A percentile compares a stretch with the other conserved stretches of the same genome.
Conservation (phyloP, 2,329 filamentous ascomycete genomes). For the Xylaria sp. region DNA sequence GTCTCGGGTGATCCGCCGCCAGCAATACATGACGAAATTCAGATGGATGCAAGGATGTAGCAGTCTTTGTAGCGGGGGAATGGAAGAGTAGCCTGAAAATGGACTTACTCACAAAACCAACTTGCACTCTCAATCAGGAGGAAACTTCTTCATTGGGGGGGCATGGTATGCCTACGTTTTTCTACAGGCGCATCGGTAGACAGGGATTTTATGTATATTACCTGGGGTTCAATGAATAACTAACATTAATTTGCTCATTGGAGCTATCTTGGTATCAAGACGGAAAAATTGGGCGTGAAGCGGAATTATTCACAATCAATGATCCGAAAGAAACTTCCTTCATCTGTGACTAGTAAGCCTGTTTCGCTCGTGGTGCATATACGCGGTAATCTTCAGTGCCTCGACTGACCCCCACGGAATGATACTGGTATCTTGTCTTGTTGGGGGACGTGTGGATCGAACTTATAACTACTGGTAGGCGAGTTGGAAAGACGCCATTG, state of each 20-base stretch:
- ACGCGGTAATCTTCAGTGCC: too few species aligned
- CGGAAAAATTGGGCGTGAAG: slow-evolving; percentile 4
- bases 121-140: slow-evolving; percentile 22
- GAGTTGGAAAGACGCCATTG: neutral
- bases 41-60: slow-evolving; percentile 17
- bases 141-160: slow-evolving; percentile 18
- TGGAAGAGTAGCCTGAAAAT: slow-evolving; percentile 10
- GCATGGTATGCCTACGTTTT: slow-evolving; percentile 10
- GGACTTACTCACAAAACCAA: slow-evolving; percentile 14
- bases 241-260: slow-evolving; percentile 17
- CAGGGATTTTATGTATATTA: slow-evolving; percentile 29
- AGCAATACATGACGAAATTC: slow-evolving; percentile 10
- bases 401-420: neutral
- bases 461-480: neutral
- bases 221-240: slow-evolving; percentile 20
- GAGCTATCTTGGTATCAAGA: slow-evolving; percentile 1
- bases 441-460: neutral
- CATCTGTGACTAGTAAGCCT: neutral
- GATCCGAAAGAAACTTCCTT: neutral
- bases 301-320: neutral
- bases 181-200: slow-evolving; percentile 27
- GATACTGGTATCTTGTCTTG: neutral
- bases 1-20: slow-evolving; percentile 15
- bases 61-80: slow-evolving; percentile 14
- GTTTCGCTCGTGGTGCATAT: too few species aligned